phyloP scores from a whole-genome alignment of 1,284 basidiomycete genomes.

The Leucoagaricus sp. region DNA sequence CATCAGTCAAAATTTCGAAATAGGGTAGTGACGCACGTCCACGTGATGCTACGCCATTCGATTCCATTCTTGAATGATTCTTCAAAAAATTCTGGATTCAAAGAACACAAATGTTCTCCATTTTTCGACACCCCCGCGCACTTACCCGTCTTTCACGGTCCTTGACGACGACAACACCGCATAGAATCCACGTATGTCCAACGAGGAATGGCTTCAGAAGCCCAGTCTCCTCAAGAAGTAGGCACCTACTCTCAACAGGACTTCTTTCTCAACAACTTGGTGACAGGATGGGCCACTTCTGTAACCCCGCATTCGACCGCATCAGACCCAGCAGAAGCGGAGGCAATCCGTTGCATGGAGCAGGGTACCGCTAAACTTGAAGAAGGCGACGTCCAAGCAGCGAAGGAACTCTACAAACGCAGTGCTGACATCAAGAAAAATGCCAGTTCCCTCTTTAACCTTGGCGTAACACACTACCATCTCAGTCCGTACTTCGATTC shows the following conservation, averaged over 20 bases:
- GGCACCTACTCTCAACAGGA: not conserved
- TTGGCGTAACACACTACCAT: constrained; percentile 89
- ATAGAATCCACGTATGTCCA: not conserved
- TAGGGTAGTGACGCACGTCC: constrained; percentile 6
- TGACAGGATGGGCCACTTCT: constrained; percentile 80
- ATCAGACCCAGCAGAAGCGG: constrained; percentile 81
- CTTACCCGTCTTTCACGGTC: constrained; percentile 1
- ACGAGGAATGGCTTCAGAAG: not conserved
- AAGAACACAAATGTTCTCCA: constrained; percentile 8
- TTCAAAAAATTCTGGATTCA: not conserved
- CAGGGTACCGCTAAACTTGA: constrained; percentile 87
- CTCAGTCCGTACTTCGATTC: constrained; percentile 56
- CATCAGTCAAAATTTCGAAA: constrained; percentile 11
- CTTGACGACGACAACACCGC: not conserved
- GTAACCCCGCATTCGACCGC: constrained; percentile 79
- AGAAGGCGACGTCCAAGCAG: constrained; percentile 84
- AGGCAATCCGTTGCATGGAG: constrained; percentile 83
- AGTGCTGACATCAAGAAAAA: constrained; percentile 82
- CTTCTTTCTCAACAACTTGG: not conserved
- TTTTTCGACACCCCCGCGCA: not conserved
- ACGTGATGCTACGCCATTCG: constrained; percentile 8
- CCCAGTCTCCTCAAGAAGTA: constrained; percentile 3
- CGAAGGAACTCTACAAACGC: constrained; percentile 78
- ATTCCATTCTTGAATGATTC: not conserved
- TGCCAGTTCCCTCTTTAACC: constrained; percentile 84